Base-by-base conservation (phyloP, 805 yeast genomes). In the Cyberlindnera xylosilytica region DNA sequence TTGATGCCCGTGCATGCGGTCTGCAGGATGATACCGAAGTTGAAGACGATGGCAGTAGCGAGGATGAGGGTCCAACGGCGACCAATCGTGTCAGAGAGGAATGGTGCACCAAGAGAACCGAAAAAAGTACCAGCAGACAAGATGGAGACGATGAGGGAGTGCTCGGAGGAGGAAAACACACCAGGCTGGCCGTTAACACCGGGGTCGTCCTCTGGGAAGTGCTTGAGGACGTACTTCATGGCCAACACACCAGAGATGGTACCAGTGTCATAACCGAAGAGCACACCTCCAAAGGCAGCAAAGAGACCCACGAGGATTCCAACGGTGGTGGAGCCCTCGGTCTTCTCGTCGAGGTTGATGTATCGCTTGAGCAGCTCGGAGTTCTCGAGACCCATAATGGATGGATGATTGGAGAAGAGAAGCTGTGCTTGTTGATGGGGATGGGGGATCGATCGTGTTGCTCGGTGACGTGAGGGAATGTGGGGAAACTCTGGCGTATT, bases 241-340 rank as follows among this genome's bases (percentile, higher is more conserved):
- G 76, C 86, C 69, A 80, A 60, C 34, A 80, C 74, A 63, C 81
- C 83, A 49, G 79, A 76, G 44, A 80, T 78, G 44, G 78, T 69
- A 41, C 85, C 86, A 1, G 86, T 78, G 58, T 80, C 85, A 56
- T 78, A 80, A 41, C 87, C 87, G 50, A 75, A 79, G 42, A 79
- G 66, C 51, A 80, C 69, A 39, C 86, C 87, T 46, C 83, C 84
- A 41, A 79, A 73, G 22, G 84, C 81, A 10, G 83, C 81, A 41
- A 79, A 81, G 43, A 77, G 60, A 50, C 84, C 81, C 12, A 75
- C 76, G 11, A 70, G 59, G 47, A 73, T 61, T 20, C 79, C 78
- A 42, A 68, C 61, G 23, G 61, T 55, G 20, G 74, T 68, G 8
- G 76, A 70, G 23, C 74, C 78, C 41, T 72, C 69, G 45, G 61